Evolutionary conservation across 2,329 filamentous ascomycete species (phyloP).

Genomic region (Sodiomyces alkalinus): DNA sequence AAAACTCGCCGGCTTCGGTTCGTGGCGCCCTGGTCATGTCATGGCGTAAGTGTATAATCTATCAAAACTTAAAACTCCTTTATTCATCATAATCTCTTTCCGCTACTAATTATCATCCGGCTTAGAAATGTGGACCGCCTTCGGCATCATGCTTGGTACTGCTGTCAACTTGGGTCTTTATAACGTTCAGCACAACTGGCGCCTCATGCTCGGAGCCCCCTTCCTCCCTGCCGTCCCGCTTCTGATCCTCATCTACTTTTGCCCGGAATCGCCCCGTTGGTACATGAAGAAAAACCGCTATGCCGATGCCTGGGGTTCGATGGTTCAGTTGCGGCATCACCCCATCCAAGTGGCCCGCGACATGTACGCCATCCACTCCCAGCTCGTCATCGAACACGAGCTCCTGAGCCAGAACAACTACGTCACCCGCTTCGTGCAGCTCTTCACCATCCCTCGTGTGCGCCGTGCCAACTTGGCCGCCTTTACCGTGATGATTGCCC

Average conservation of each 20-base stretch:
- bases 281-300: constrained; percentile 52
- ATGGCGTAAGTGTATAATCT: constrained; percentile 30
- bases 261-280: constrained; percentile 51
- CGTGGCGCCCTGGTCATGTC: constrained; percentile 69
- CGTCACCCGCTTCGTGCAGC: constrained; percentile 43
- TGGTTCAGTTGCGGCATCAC: constrained; percentile 35
- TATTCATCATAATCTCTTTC: not conserved
- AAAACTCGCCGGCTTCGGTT: constrained; percentile 52
- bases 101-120: constrained; percentile 1
- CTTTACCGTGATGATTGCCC: constrained; percentile 38
- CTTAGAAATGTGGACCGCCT: constrained; percentile 52
- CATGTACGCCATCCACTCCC: constrained; percentile 48
- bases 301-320: constrained; percentile 40
- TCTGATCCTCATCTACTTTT: constrained; percentile 44
- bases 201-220: constrained; percentile 17
- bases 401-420: constrained; percentile 38
- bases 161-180: constrained; percentile 36
- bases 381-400: constrained; percentile 44
- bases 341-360: constrained; percentile 44
- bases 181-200: constrained; percentile 17
- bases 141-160: constrained; percentile 36
- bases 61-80: not conserved
- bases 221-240: constrained; percentile 34
- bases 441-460: constrained; percentile 55
- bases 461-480: constrained; percentile 62